Base-by-base conservation (phyloP, 345 rosid species). In the Firmiana major region DNA sequence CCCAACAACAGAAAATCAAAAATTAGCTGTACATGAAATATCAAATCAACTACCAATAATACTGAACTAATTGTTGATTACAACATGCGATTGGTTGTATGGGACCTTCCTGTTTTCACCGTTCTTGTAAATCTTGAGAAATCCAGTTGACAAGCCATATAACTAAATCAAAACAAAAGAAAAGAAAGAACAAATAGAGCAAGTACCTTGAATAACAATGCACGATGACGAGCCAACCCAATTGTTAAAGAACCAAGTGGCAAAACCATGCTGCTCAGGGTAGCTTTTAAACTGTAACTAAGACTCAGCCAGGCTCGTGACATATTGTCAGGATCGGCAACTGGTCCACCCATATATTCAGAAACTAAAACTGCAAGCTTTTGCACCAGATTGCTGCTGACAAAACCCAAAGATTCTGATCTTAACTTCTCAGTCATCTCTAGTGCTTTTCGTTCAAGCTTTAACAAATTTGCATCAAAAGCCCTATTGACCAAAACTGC, bases 161-260 rank as follows among this genome's bases (percentile, higher is more conserved):
- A 59, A 53, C 62, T 54, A 66, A 46, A 51, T 49, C 45, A 26
- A 21, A 71, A 36, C 15, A 38, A 38, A 38, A 38, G 34, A 31
- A 28, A 22, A 16, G 40, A 7, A 66, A 31, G 34, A 63, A 65
- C 19, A 76, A 43, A 11, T 40, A 2, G 12, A 65, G 67, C 46
- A 82, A 77, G 70, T 86, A 94, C 98, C 95, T 94, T 94, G 87
- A 92, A 94, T 81, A 94, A 78, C 86, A 94, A 84, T 45, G 98
- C 98, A 57, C 98, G 97, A 81, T 94, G 98, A 81, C 97, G 97
- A 78, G 98, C 92, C 92, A 94, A 80, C 79, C 98, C 97, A 62
- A 94, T 88, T 65, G 91, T 94, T 75, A 94, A 80, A 76, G 97
- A 91, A 83, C 97, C 98, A 75, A 94, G 86, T 1, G 98, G 98